Evolutionary conservation across 1,139 yeast genomes (phyloP).

Genomic region (Saccharomycopsis phalli): DNA sequence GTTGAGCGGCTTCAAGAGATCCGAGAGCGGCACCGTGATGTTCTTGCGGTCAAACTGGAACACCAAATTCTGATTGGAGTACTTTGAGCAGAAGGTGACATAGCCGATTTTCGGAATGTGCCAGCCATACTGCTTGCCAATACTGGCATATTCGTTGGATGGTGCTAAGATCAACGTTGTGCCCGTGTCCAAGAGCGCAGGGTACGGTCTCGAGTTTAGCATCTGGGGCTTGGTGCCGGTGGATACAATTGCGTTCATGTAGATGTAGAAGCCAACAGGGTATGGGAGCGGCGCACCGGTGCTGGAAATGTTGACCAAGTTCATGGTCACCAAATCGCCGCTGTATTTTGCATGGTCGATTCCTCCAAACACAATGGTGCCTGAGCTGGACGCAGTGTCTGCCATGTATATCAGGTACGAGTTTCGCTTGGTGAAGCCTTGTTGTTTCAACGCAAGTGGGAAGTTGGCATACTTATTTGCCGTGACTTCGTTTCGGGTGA

Average conservation of each 20-base stretch:
- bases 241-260: conserved; percentile 2
- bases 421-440: conserved; percentile 32
- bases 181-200: conserved; percentile 61
- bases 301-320: conserved; percentile 9
- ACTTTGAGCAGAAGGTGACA: conserved; percentile 23
- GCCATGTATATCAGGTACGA: conserved; percentile 31
- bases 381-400: conserved; percentile 24
- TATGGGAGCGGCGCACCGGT: conserved; percentile 1
- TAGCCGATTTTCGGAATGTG: conserved; percentile 13
- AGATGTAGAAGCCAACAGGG: conserved; percentile 17
- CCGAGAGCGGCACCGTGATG: conserved; percentile 38
- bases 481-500: conserved; percentile 36
- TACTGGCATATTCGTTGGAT: conserved; percentile 27
- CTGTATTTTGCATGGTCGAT: conserved; percentile 37
- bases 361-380: conserved; percentile 42
- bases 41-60: conserved; percentile 39
- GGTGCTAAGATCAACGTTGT: conserved; percentile 54
- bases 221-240: conserved; percentile 20
- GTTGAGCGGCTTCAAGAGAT: conserved; percentile 27
- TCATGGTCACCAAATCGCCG: conserved; percentile 30
- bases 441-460: conserved; percentile 45
- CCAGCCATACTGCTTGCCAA: conserved; percentile 27
- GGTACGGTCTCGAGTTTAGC: conserved; percentile 26
- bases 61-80: conserved; percentile 24
- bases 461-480: conserved; percentile 34